Base-by-base conservation (phyloP, 441 rosid species). In the Biscutella laevigata region DNA sequence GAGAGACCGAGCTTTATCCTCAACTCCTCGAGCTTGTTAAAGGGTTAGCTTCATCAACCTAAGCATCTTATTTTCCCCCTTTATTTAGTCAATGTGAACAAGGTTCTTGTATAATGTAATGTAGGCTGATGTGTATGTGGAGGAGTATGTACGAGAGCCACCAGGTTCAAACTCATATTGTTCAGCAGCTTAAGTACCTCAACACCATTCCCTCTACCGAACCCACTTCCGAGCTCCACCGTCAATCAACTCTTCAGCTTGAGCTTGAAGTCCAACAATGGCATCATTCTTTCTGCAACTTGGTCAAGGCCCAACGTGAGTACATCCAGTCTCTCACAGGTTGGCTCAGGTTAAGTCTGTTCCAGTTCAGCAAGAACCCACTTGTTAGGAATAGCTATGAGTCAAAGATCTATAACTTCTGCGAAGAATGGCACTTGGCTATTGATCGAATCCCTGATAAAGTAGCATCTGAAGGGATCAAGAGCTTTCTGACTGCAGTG, bases 71-170 rank as follows among this genome's bases (percentile, higher is more conserved):
- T 21, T 25, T 24, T 17, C 20, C 20, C 3, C 9, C 47, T 46
- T 25, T 16, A 6, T 29, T 49, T 49, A 1, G 35, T 25, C 30
- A 21, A 33, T 25, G 13, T 56, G 57, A 38, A 6, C 25, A 30
- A 11, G 32, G 30, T 53, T 59, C 10, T 47, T 53, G 40, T 30
- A 22, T 32, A 6, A 45, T 53, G 61, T 32, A 17, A 48, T 54
- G 73, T 71, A 89, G 97, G 41, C 60, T 77, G 67, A 90, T 84
- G 95, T 72, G 82, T 67, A 90, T 90, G 98, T 90, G 97, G 97
- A 90, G 92, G 77, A 77, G 88, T 79, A 90, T 83, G 98, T 90
- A 90, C 22, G 95, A 90, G 76, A 80, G 85, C 53, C 98, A 90
- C 61, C 98, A 87, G 58, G 98, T 84, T 61, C 97, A 90, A 53